These are phyloP conservation scores for Lipomyces sp. DNA, from an alignment of 805 yeast genomes.

Conservation along the genomic window DNA sequence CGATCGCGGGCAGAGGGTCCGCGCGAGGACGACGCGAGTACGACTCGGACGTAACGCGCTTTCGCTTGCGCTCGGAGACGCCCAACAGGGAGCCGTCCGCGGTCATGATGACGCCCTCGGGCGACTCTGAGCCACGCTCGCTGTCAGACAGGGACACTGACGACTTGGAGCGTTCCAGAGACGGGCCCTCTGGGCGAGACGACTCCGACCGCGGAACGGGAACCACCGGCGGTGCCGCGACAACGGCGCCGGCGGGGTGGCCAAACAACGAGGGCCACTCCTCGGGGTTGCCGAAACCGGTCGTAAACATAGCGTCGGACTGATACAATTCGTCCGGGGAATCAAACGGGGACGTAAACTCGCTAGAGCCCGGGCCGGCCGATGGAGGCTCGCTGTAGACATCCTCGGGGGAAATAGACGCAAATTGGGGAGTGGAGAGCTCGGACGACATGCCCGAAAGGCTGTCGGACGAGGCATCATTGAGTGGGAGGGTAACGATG, in stretches of 20 bases:
- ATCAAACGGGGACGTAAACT: slow-evolving; percentile 23
- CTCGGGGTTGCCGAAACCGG: slow-evolving; percentile 33
- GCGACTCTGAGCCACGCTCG: slow-evolving; percentile 15
- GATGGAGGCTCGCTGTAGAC: too few relatives aligned
- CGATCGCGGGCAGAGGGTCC: slow-evolving; percentile 63
- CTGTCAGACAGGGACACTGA: too few relatives aligned
- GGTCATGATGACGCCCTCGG: slow-evolving; percentile 24
- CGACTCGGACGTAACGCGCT: slow-evolving; percentile 26
- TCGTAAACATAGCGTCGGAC: slow-evolving; percentile 37
- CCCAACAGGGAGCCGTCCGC: slow-evolving; percentile 27
- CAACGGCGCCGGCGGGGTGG: too few relatives aligned
- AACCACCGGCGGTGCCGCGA: too few relatives aligned
- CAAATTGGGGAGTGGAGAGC: slow-evolving; percentile 20
- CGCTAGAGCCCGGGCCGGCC: slow-evolving; percentile 10
- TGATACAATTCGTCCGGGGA: slow-evolving; percentile 29
- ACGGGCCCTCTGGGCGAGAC: background rate
- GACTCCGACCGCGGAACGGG: background rate
- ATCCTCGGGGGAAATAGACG: slow-evolving; percentile 19
- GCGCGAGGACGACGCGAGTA: slow-evolving; percentile 35
- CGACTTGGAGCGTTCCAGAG: background rate
- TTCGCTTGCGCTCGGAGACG: slow-evolving; percentile 28
- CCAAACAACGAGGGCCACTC: slow-evolving; percentile 40
- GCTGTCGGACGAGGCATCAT: slow-evolving; percentile 11
- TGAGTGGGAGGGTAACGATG: slow-evolving; percentile 16
- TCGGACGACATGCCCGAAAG: slow-evolving; percentile 17